phyloP scores from a whole-genome alignment of 2,329 filamentous ascomycete genomes.

The Verticillium albo-atrum region DNA sequence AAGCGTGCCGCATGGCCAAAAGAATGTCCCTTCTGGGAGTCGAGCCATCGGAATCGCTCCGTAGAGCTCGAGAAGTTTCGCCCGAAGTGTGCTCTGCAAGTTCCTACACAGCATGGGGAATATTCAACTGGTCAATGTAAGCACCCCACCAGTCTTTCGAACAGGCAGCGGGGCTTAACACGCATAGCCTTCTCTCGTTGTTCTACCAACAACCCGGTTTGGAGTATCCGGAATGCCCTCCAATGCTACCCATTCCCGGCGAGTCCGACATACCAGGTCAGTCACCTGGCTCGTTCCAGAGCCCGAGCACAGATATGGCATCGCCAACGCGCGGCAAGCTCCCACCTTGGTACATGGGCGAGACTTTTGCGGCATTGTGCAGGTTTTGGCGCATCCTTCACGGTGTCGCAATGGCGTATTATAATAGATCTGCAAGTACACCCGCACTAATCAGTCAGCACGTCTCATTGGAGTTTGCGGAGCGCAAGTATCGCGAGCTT shows the following conservation, averaged over 20 bases:
- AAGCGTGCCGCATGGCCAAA: not conserved
- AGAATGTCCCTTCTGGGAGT: constrained; percentile 23
- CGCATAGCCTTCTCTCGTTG: constrained; percentile 20
- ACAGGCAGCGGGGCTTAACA: not conserved
- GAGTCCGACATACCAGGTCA: not conserved
- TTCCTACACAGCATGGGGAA: constrained; percentile 21
- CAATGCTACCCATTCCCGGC: constrained; percentile 16
- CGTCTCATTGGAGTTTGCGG: constrained; percentile 21
- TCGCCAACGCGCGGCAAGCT: not conserved
- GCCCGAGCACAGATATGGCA: not conserved
- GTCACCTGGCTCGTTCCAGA: not conserved
- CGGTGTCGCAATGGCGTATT: constrained; percentile 22
- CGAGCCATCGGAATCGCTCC: not conserved
- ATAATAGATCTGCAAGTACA: constrained; percentile 8
- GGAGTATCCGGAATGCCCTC: constrained; percentile 6
- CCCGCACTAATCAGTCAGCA: constrained; percentile 3
- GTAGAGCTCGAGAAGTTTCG: constrained; percentile 6
- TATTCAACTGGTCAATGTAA: constrained; percentile 34
- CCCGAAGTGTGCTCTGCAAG: constrained; percentile 7
- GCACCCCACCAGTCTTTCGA: constrained; percentile 4
- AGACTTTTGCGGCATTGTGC: constrained; percentile 25
- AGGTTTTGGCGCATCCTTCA: constrained; percentile 33
- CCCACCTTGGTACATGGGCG: constrained; percentile 15
- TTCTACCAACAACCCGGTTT: constrained; percentile 27
- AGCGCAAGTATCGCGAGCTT: constrained; percentile 32